Conservation (phyloP, 176 grass and related monocot genomes). For the Triticum dicoccoides region DNA sequence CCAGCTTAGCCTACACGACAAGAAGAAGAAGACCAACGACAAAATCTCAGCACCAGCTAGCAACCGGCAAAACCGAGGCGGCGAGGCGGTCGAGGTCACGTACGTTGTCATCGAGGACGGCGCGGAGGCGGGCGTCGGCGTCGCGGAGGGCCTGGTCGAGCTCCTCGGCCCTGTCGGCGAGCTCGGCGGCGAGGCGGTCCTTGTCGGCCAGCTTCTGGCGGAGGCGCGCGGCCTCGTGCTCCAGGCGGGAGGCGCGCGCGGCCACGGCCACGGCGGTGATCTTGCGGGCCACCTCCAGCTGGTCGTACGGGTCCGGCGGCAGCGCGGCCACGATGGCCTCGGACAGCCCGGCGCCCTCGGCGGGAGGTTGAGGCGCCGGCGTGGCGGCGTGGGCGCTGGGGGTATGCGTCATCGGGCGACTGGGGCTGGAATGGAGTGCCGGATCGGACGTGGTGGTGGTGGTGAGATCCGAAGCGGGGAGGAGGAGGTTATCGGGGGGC, state of each 20-base stretch:
- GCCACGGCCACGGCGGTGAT: conserved; percentile 85
- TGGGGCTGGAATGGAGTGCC: neutral
- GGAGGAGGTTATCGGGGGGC: conserved; percentile 22
- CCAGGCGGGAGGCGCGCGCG: conserved; percentile 60
- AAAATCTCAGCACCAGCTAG: neutral
- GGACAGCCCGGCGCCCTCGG: conserved; percentile 36
- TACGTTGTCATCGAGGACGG: conserved; percentile 72
- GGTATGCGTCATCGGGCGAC: conserved; percentile 40
- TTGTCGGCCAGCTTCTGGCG: conserved; percentile 64
- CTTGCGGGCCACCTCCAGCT: conserved; percentile 88
- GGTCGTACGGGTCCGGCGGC: conserved; percentile 85
- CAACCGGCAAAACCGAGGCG: neutral
- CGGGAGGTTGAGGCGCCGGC: neutral
- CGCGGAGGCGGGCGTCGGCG: conserved; percentile 49
- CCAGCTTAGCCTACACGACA: conserved; percentile 50
- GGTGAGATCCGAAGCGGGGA: conserved; percentile 38
- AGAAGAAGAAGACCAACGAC: neutral
- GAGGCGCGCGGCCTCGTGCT: conserved; percentile 62
- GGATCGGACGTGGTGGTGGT: neutral
- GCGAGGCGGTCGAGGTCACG: neutral
- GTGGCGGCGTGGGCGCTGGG: neutral
- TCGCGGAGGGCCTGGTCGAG: conserved; percentile 59
- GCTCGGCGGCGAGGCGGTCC: conserved; percentile 60
- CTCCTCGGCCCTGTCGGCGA: conserved; percentile 53
- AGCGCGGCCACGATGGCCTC: conserved; percentile 86